Conservation (phyloP, 495 filamentous ascomycete genomes). For the Schizothecium vesticola region DNA sequence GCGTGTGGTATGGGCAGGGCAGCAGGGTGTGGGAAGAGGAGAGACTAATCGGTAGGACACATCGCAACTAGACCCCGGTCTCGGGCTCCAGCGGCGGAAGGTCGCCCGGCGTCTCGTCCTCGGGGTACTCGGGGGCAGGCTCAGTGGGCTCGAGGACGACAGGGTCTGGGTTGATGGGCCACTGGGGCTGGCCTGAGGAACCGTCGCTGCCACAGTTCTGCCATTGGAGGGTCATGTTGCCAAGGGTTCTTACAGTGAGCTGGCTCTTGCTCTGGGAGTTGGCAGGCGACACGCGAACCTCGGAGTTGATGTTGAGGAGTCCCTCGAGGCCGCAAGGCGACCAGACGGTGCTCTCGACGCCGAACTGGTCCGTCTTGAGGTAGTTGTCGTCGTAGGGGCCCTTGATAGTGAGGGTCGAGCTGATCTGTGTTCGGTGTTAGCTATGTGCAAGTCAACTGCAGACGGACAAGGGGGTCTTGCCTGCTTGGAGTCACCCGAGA, state of each 20-base stretch:
- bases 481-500: slow-evolving; percentile 37
- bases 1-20: not conserved
- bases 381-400: slow-evolving; percentile 38
- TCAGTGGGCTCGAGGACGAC: not conserved
- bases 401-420: slow-evolving; percentile 28
- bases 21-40: not conserved
- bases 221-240: slow-evolving; percentile 13
- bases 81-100: not conserved
- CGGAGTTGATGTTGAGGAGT: slow-evolving; percentile 41
- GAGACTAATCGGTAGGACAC: not conserved
- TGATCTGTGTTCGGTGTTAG: slow-evolving; percentile 17
- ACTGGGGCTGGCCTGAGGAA: not conserved
- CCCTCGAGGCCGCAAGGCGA: slow-evolving; percentile 37
- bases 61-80: not conserved
- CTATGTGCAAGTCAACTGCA: not conserved
- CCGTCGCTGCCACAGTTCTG: not conserved
- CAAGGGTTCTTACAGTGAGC: slow-evolving; percentile 24
- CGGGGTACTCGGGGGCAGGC: not conserved
- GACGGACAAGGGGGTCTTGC: not conserved
- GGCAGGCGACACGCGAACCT: slow-evolving; percentile 30
- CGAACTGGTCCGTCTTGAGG: slow-evolving; percentile 33
- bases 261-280: slow-evolving; percentile 15
- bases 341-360: slow-evolving; percentile 37
- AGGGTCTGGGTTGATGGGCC: not conserved
- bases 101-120: not conserved